phyloP scores from a whole-genome alignment of 306 rosid species.

The Elaeagnus macrophylla region DNA sequence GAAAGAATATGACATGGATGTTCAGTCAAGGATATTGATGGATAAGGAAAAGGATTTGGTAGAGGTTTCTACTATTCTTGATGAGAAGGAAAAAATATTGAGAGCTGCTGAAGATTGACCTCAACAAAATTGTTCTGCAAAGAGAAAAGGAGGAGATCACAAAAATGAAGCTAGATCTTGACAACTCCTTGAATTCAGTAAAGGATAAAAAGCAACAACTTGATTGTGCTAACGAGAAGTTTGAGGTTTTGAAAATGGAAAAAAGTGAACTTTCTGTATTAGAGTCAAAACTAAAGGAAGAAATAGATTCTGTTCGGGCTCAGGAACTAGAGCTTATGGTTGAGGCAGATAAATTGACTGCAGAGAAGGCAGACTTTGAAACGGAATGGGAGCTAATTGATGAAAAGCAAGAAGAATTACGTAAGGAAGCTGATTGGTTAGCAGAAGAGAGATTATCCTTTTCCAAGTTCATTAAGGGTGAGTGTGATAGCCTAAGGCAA shows the following conservation, averaged over 20 bases:
- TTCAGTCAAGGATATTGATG: constrained; percentile 43
- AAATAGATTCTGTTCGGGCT: constrained; percentile 73
- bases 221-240: constrained; percentile 49
- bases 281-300: constrained; percentile 85
- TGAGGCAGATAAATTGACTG: constrained; percentile 63
- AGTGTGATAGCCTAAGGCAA: constrained; percentile 55
- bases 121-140: constrained; percentile 44
- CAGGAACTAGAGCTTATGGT: constrained; percentile 63
- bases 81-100: constrained; percentile 53
- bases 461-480: constrained; percentile 62
- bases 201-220: constrained; percentile 51
- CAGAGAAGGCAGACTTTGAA: constrained; percentile 90
- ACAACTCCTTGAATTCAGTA: constrained; percentile 45
- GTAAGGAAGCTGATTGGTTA: constrained; percentile 51
- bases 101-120: constrained; percentile 44
- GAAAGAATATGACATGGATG: constrained; percentile 70
- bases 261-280: constrained; percentile 64
- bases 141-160: constrained; percentile 57
- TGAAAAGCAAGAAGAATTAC: constrained; percentile 71
- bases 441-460: constrained; percentile 60
- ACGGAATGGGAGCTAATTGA: constrained; percentile 92
- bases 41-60: constrained; percentile 70
- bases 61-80: constrained; percentile 42
- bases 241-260: constrained; percentile 67
- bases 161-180: constrained; percentile 54